phyloP scores from a whole-genome alignment of 371 early-diverging fungal genomes.

The Apophysomyces variabilis region DNA sequence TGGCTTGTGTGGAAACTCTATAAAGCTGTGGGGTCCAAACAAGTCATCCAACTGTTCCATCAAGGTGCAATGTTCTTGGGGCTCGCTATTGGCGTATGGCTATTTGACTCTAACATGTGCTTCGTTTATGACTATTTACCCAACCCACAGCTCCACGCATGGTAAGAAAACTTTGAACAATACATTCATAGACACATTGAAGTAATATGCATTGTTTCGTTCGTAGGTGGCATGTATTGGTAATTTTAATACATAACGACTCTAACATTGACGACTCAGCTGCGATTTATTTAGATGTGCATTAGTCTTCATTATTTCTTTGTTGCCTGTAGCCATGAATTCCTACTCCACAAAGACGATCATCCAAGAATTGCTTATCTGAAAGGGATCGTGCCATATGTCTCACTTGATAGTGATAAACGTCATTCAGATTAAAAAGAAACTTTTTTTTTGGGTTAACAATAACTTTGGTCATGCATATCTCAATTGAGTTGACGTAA shows the following conservation, averaged over 20 bases:
- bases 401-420: conserved; percentile 17
- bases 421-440: conserved; percentile 6
- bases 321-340: conserved; percentile 38
- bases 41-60: conserved; percentile 34
- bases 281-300: conserved; percentile 35
- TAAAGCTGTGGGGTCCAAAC: conserved; percentile 21
- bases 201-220: conserved; percentile 6
- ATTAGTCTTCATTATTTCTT: conserved; percentile 46
- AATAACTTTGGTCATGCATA: background rate
- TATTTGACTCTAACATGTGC: conserved; percentile 48
- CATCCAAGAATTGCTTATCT: conserved; percentile 27
- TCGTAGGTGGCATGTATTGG: conserved; percentile 48
- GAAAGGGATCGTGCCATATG: conserved; percentile 31
- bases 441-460: conserved; percentile 5
- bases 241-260: conserved; percentile 17
- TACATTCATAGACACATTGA: conserved; percentile 6
- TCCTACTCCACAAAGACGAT: conserved; percentile 12
- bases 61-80: conserved; percentile 33
- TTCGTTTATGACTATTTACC: conserved; percentile 36
- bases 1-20: conserved; percentile 47
- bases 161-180: conserved; percentile 23
- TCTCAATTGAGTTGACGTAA: conserved; percentile 7
- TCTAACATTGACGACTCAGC: background rate
- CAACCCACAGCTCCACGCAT: conserved; percentile 44
- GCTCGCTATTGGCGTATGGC: conserved; percentile 39